Evolutionary conservation across 2,329 filamentous ascomycete species (phyloP).

Genomic region (Scedosporium aurantiacum): DNA sequence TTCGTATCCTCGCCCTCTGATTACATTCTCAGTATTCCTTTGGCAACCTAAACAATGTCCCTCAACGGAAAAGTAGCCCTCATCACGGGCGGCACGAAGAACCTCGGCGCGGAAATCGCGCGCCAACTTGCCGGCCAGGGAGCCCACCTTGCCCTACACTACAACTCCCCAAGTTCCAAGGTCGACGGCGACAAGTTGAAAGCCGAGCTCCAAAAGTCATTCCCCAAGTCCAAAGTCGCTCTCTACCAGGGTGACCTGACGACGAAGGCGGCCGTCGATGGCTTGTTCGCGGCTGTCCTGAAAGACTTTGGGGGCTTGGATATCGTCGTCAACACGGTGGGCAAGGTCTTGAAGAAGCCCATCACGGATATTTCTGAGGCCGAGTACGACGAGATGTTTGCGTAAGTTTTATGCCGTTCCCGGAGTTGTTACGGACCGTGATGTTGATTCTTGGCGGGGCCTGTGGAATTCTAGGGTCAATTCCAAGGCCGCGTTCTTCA

Average conservation of each 20-base stretch:
- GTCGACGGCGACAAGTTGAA: constrained; percentile 23
- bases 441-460: background rate
- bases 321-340: constrained; percentile 38
- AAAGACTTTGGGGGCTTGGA: constrained; percentile 33
- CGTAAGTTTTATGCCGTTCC: constrained; percentile 17
- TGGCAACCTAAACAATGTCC: constrained; percentile 13
- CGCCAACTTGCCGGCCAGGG: constrained; percentile 45
- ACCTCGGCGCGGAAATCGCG: constrained; percentile 49
- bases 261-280: constrained; percentile 24
- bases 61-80: constrained; percentile 31
- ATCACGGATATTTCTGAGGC: constrained; percentile 29
- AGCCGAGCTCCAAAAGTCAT: constrained; percentile 21
- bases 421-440: background rate
- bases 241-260: constrained; percentile 33
- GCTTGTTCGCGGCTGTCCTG: constrained; percentile 27
- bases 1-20: too few relatives aligned
- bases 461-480: constrained; percentile 23
- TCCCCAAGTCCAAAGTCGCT: constrained; percentile 20
- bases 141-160: constrained; percentile 48
- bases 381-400: constrained; percentile 37
- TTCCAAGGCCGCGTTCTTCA: constrained; percentile 33
- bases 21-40: too few relatives aligned
- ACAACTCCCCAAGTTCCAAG: constrained; percentile 30
- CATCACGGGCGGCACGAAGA: constrained; percentile 45
- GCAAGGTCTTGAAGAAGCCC: constrained; percentile 36